Percentiles rank a stretch among this genome's conserved stretches.
These are phyloP conservation scores for Trypanosoma mega DNA, from an alignment of 208 protist genomes.

Conservation along the genomic window DNA sequence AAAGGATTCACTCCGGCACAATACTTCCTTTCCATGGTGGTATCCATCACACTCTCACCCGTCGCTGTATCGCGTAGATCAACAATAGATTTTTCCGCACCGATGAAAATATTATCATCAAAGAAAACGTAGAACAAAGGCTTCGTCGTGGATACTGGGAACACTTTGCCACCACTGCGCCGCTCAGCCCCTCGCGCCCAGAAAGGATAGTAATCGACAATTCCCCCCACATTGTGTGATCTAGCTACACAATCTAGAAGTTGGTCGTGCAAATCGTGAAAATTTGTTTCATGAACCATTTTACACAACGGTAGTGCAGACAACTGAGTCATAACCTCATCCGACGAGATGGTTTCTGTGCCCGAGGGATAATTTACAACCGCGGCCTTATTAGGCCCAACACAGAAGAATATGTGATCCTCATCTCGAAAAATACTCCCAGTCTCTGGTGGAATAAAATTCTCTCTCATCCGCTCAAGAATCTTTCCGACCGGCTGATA, in stretches of 20 bases:
- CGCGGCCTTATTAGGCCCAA: slow-evolving; percentile 59
- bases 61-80: slow-evolving; percentile 65
- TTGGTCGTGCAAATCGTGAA: slow-evolving; percentile 42
- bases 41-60: slow-evolving; percentile 44
- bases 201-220: slow-evolving; percentile 89
- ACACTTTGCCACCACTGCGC: slow-evolving; percentile 81
- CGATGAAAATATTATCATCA: slow-evolving; percentile 89
- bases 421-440: slow-evolving; percentile 66
- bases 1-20: slow-evolving; percentile 82
- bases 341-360: slow-evolving; percentile 21
- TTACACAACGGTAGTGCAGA: slow-evolving; percentile 42
- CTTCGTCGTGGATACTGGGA: slow-evolving; percentile 40
- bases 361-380: slow-evolving; percentile 24
- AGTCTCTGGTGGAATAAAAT: slow-evolving; percentile 46
- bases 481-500: slow-evolving; percentile 59
- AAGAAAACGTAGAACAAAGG: slow-evolving; percentile 79
- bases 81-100: slow-evolving; percentile 84
- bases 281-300: slow-evolving; percentile 43
- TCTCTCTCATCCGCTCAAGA: slow-evolving; percentile 40
- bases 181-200: slow-evolving; percentile 82
- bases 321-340: slow-evolving; percentile 34
- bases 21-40: slow-evolving; percentile 49
- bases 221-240: slow-evolving; percentile 66
- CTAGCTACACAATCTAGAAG: slow-evolving; percentile 49
- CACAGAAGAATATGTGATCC: slow-evolving; percentile 67